These are phyloP conservation scores for Elongisporangium anandrum DNA, from an alignment of 352 stramenopile genomes.

Conservation along the genomic window DNA sequence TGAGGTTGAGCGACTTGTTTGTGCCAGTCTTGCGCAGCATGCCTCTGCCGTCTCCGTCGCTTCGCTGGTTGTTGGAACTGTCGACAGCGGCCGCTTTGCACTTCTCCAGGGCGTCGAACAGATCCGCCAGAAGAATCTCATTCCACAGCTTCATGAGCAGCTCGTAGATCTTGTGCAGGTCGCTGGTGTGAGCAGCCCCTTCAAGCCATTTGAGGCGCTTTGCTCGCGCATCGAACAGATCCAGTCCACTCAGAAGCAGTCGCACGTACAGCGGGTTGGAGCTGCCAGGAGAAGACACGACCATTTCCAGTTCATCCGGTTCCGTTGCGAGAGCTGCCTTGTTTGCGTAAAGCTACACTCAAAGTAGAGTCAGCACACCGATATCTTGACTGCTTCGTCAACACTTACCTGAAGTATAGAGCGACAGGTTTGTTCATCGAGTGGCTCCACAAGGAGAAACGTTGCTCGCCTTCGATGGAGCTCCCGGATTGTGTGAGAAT, in stretches of 20 bases:
- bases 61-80: background rate
- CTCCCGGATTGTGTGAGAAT: slow-evolving; percentile 73
- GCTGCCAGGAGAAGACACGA: slow-evolving; percentile 48
- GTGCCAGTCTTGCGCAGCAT: slow-evolving; percentile 3
- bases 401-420: slow-evolving; percentile 41
- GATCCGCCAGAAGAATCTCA: slow-evolving; percentile 51
- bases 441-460: slow-evolving; percentile 65
- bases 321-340: slow-evolving; percentile 18
- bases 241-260: slow-evolving; percentile 53
- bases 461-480: slow-evolving; percentile 51
- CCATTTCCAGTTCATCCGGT: slow-evolving; percentile 31
- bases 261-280: slow-evolving; percentile 66
- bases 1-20: background rate
- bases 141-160: slow-evolving; percentile 78
- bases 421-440: slow-evolving; percentile 64
- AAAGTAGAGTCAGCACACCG: background rate
- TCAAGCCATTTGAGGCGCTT: slow-evolving; percentile 41
- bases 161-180: slow-evolving; percentile 56
- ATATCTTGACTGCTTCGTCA: background rate
- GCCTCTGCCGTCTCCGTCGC: background rate
- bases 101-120: slow-evolving; percentile 31
- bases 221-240: slow-evolving; percentile 35
- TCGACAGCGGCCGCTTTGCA: slow-evolving; percentile 8
- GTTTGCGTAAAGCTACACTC: slow-evolving; percentile 28
- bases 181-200: slow-evolving; percentile 21